Evolutionary conservation across 1,139 yeast species (phyloP).

Genomic region (Geotrichum cucujoidarum): DNA sequence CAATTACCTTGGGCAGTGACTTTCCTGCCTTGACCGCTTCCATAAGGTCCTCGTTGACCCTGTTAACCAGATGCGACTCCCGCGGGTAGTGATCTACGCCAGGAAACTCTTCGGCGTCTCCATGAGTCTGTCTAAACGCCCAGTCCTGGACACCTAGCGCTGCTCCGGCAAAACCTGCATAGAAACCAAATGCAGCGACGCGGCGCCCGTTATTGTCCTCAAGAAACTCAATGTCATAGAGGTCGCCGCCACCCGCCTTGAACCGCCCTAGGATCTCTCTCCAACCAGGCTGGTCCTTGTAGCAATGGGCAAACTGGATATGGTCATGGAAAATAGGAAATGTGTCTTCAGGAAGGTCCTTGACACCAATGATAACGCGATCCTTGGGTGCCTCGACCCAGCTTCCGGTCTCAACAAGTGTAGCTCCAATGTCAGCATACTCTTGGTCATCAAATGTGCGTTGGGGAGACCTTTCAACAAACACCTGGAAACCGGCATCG

Average conservation of each 20-base stretch:
- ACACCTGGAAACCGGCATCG: slow-evolving; percentile 83
- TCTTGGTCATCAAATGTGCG: slow-evolving; percentile 73
- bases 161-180: slow-evolving; percentile 99
- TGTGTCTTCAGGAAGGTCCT: slow-evolving; percentile 90
- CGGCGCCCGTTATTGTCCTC: slow-evolving; percentile 94
- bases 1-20: slow-evolving; percentile 68
- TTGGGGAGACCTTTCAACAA: slow-evolving; percentile 81
- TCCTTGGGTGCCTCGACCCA: slow-evolving; percentile 90
- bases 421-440: slow-evolving; percentile 74
- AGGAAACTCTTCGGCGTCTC: slow-evolving; percentile 53
- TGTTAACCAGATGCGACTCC: slow-evolving; percentile 66
- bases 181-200: slow-evolving; percentile 97
- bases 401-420: slow-evolving; percentile 84
- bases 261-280: slow-evolving; percentile 80
- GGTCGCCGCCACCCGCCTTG: slow-evolving; percentile 83
- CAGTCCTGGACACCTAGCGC: slow-evolving; percentile 92
- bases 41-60: slow-evolving; percentile 58
- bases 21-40: slow-evolving; percentile 61
- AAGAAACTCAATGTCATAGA: slow-evolving; percentile 90
- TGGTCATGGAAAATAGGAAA: slow-evolving; percentile 95
- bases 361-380: slow-evolving; percentile 84
- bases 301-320: slow-evolving; percentile 97
- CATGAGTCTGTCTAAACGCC: slow-evolving; percentile 81
- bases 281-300: slow-evolving; percentile 97
- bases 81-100: slow-evolving; percentile 78